Conservation (phyloP, 2,329 filamentous ascomycete genomes). For the Claviceps sorghi region DNA sequence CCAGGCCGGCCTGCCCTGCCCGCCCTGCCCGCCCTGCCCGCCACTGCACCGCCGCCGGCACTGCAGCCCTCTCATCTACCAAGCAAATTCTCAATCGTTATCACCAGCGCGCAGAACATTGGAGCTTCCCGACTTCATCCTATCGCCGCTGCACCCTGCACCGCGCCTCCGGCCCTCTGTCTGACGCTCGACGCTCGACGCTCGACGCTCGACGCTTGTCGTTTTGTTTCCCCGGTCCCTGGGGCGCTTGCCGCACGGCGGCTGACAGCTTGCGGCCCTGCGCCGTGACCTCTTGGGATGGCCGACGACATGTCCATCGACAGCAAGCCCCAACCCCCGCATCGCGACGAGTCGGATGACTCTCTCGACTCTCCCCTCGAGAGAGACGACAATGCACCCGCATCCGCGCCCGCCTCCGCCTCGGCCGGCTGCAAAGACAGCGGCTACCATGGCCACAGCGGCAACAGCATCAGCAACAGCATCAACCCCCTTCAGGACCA, state of each 20-base stretch:
- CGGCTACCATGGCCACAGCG: no score
- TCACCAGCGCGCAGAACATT: constrained; percentile 5
- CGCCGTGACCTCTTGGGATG: constrained; percentile 35
- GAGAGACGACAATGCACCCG: constrained; percentile 27
- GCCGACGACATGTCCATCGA: constrained; percentile 55
- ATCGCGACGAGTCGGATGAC: constrained; percentile 45
- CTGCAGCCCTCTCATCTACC: constrained; percentile 4
- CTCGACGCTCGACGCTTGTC: constrained; percentile 11
- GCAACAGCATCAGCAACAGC: constrained; percentile 5
- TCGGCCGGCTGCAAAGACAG: background rate
- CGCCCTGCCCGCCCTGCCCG: background rate
- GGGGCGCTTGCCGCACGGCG: constrained; percentile 24
- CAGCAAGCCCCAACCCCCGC: constrained; percentile 21
- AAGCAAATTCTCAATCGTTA: constrained; percentile 7
- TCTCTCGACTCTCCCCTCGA: constrained; percentile 47
- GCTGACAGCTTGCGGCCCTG: constrained; percentile 19
- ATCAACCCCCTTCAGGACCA: constrained; percentile 31
- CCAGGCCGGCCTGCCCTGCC: background rate
- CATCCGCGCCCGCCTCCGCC: no score
- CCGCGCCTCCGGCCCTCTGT: background rate
- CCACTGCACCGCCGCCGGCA: background rate
- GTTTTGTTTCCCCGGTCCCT: constrained; percentile 17
- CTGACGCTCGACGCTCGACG: background rate
- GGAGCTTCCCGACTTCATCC: constrained; percentile 3
- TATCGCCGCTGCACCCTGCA: constrained; percentile 3